Conservation (phyloP, 2,329 filamentous ascomycete genomes). For the Phyllosticta citrichinensis region DNA sequence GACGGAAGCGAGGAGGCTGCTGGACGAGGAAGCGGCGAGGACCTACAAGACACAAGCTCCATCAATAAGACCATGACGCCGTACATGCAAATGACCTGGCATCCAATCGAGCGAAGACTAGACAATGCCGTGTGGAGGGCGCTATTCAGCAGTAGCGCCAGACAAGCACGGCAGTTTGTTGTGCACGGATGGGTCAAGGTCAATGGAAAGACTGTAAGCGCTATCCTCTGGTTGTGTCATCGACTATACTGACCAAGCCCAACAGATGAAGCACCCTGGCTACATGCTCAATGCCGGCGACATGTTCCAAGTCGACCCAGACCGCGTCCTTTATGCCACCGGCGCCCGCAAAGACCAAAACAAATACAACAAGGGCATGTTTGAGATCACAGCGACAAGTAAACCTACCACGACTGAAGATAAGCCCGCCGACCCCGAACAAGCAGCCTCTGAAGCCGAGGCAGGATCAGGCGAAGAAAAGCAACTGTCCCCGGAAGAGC, state of each 20-base stretch:
- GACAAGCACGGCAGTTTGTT: conserved; percentile 90
- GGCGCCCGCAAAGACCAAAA: conserved; percentile 54
- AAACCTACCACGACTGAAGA: conserved; percentile 15
- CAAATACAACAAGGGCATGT: neutral
- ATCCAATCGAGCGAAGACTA: conserved; percentile 78
- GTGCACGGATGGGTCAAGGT: conserved; percentile 89
- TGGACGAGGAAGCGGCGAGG: conserved; percentile 68
- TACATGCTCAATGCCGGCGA: conserved; percentile 96
- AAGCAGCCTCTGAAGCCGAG: conserved; percentile 29
- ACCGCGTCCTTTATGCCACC: conserved; percentile 80
- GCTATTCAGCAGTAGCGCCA: conserved; percentile 83
- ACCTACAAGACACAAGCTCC: conserved; percentile 10
- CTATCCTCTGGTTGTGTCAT: neutral
- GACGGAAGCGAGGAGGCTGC: conserved; percentile 78
- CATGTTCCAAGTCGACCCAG: conserved; percentile 91
- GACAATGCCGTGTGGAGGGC: conserved; percentile 93
- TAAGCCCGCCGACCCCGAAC: conserved; percentile 11
- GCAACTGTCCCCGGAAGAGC: conserved; percentile 30
- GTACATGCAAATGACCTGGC: conserved; percentile 94
- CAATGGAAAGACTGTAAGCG: conserved; percentile 79
- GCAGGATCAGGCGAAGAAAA: conserved; percentile 41
- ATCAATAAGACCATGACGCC: conserved; percentile 48
- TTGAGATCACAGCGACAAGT: conserved; percentile 11
- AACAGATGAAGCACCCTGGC: conserved; percentile 78
- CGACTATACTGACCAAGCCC: neutral